Base-by-base conservation (phyloP, 805 yeast genomes). In the Saturnispora galanensis region DNA sequence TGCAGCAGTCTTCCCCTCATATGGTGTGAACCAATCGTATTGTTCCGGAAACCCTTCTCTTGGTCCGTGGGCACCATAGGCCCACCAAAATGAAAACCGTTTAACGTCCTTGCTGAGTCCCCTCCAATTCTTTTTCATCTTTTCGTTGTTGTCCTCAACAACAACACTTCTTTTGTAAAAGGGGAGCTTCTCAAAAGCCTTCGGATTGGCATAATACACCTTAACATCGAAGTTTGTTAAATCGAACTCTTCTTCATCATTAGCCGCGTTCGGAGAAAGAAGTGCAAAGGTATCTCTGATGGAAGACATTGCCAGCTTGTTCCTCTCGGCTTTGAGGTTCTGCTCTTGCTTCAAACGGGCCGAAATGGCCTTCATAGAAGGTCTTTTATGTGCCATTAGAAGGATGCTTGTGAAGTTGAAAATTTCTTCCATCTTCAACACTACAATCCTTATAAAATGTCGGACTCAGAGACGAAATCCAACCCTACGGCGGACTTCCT, bases 11-110 rank as follows among this genome's bases (percentile, higher is more conserved):
- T 46, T 43, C 42, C 38, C 29, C 16, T 44, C 41, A 18, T 38
- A 31, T 16, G 50, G 47, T 7, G 44, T 49, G 37, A 48, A 50
- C n/a, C 67, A 58, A 46, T 64, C 67, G 66, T 76, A 68, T 50
- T 67, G 68, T 41, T 63, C 61, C 13, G 62, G 61, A 45, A 81
- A 71, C 16, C 74, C 73, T 39, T 74, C 78, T 49, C 94, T 68
- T 1, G 77, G 80, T 0, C 88, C 93, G 71, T 83, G 76, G 39
- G 80, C 68, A 2, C 89, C 89, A 59, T 78, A 84, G 0, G 80
- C 70, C 29, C 80, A 69, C 63, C 71, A 79, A 57, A 77, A 81
- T 9, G 76, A 70, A 50, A 81, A 65, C 49, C 72, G 66, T 55
- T 81, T 81, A 42, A 71, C 71, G 41, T 73, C 69, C 10, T 48